Conservation (phyloP, 1,139 yeast genomes). For the Debaryomyces sp. region DNA sequence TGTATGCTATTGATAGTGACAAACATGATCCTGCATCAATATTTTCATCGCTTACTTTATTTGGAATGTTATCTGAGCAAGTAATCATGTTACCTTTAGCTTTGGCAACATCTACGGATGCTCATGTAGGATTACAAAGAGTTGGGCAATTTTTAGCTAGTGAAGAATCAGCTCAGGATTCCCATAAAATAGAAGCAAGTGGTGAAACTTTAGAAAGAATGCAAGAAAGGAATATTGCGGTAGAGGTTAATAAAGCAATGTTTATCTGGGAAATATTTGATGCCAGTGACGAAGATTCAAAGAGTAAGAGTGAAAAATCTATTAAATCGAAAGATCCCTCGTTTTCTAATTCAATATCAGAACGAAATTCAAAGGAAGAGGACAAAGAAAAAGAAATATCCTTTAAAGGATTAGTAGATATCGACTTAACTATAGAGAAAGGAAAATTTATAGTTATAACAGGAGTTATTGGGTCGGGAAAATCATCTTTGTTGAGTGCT, state of each 20-base stretch:
- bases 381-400: background rate
- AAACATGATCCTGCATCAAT: slow-evolving; percentile 58
- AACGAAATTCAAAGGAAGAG: slow-evolving; percentile 19
- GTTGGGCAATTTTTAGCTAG: slow-evolving; percentile 53
- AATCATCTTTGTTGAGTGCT: slow-evolving; percentile 63
- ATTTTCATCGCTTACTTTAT: slow-evolving; percentile 74
- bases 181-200: slow-evolving; percentile 20
- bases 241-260: slow-evolving; percentile 28
- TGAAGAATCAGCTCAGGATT: slow-evolving; percentile 15
- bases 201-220: slow-evolving; percentile 29
- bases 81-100: slow-evolving; percentile 69
- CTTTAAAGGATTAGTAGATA: slow-evolving; percentile 26
- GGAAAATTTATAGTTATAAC: slow-evolving; percentile 70
- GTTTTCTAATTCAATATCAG: slow-evolving; percentile 9
- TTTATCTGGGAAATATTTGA: slow-evolving; percentile 48
- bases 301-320: slow-evolving; percentile 9
- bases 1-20: slow-evolving; percentile 52
- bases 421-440: slow-evolving; percentile 45
- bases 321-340: background rate
- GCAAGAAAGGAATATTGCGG: slow-evolving; percentile 27
- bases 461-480: slow-evolving; percentile 74
- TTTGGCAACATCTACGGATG: slow-evolving; percentile 65
- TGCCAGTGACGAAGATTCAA: slow-evolving; percentile 17
- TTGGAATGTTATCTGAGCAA: slow-evolving; percentile 53
- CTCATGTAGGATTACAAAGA: slow-evolving; percentile 59